Conservation (phyloP, 768 basidiomycete genomes). For the Clitopilus hobsonii region DNA sequence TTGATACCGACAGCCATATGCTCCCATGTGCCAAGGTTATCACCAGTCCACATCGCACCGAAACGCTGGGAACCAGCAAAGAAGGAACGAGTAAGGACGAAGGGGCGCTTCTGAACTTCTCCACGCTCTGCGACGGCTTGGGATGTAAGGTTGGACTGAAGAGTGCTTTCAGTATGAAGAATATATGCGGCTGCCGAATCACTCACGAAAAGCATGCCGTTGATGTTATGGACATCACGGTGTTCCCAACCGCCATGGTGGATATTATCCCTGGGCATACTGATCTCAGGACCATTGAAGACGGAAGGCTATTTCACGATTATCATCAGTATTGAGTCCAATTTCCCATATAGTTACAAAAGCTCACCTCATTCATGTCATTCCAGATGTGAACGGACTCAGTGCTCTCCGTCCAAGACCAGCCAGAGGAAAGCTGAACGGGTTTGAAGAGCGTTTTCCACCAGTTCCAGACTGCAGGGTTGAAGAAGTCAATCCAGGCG, state of each 20-base stretch:
- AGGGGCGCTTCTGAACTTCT: slow-evolving; percentile 75
- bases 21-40: slow-evolving; percentile 97
- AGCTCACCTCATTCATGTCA: slow-evolving; percentile 99
- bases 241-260: slow-evolving; percentile 98
- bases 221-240: slow-evolving; percentile 94
- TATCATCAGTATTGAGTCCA: too few species aligned
- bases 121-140: slow-evolving; percentile 77
- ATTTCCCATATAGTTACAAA: too few species aligned
- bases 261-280: slow-evolving; percentile 59
- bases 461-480: slow-evolving; percentile 85
- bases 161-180: not conserved
- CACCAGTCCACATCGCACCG: slow-evolving; percentile 98
- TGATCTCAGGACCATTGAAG: slow-evolving; percentile 98
- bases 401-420: slow-evolving; percentile 78
- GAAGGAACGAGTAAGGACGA: slow-evolving; percentile 94
- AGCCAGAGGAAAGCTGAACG: slow-evolving; percentile 44
- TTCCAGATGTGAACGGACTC: slow-evolving; percentile 93
- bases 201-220: slow-evolving; percentile 88
- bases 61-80: slow-evolving; percentile 94
- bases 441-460: slow-evolving; percentile 84
- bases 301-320: slow-evolving; percentile 94
- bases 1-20: slow-evolving; percentile 93
- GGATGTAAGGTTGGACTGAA: slow-evolving; percentile 77
- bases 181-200: not conserved
- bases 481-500: slow-evolving; percentile 97